phyloP scores from a whole-genome alignment of 371 early-diverging fungal genomes.

The Sanchytrium tribonematis region DNA sequence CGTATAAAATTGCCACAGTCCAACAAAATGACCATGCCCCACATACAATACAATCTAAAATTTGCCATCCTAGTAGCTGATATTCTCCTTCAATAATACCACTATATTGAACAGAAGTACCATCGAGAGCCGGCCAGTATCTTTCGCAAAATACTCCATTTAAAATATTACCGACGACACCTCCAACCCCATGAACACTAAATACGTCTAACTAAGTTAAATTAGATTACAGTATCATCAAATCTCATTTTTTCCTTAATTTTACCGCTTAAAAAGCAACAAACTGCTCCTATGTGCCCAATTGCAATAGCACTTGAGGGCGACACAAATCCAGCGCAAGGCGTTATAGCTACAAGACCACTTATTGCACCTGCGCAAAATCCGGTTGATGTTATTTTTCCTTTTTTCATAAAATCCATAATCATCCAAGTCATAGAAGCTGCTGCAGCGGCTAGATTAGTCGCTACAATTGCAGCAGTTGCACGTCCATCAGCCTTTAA shows the following conservation, averaged over 20 bases:
- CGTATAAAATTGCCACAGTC: constrained; percentile 23
- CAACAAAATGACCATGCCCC: constrained; percentile 30
- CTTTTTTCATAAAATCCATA: constrained; percentile 2
- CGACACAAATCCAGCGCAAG: constrained; percentile 4
- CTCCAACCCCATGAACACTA: constrained; percentile 6
- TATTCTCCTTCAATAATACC: constrained; percentile 39
- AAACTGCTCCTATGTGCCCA: constrained; percentile 4
- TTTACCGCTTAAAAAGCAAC: constrained; percentile 3
- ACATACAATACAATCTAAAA: constrained; percentile 23
- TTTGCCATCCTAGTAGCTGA: constrained; percentile 28
- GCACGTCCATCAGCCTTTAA: constrained; percentile 5
- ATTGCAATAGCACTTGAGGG: constrained; percentile 2
- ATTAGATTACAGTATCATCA: constrained; percentile 27
- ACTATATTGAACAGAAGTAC: neutral
- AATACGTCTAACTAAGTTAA: constrained; percentile 19
- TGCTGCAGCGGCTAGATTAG: constrained; percentile 5
- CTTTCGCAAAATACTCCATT: constrained; percentile 15
- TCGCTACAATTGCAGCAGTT: constrained; percentile 4
- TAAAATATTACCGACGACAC: constrained; percentile 3
- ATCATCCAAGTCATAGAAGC: constrained; percentile 6
- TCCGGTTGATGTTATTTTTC: constrained; percentile 3
- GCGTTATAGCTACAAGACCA: constrained; percentile 6
- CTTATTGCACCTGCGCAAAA: constrained; percentile 2
- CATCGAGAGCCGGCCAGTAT: constrained; percentile 25
- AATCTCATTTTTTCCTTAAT: constrained; percentile 9